phyloP scores from a whole-genome alignment of 441 rosid species.

The Lepidium campestre region DNA sequence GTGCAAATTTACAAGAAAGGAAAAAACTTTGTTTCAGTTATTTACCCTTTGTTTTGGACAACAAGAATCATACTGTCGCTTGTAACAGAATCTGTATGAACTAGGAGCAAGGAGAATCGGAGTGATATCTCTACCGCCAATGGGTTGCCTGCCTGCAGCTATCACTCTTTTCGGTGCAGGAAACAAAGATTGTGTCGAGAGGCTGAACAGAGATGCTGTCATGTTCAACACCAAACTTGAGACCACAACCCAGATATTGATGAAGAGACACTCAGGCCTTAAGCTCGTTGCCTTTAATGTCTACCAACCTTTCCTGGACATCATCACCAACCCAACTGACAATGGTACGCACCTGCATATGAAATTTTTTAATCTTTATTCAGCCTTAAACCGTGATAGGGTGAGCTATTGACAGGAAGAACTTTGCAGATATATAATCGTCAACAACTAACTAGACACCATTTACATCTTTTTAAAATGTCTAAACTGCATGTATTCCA shows the following conservation, averaged over 20 bases:
- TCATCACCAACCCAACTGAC: constrained; percentile 58
- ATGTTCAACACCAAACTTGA: constrained; percentile 71
- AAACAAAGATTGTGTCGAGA: constrained; percentile 63
- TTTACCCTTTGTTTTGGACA: constrained; percentile 18
- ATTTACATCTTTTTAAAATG: background rate
- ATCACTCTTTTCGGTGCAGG: constrained; percentile 77
- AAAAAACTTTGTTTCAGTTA: background rate
- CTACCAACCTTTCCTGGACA: constrained; percentile 74
- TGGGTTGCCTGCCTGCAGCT: constrained; percentile 91
- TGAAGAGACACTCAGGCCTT: constrained; percentile 56
- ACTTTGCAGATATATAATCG: background rate
- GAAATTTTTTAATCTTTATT: background rate
- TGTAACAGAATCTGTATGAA: constrained; percentile 63
- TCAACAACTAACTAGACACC: background rate
- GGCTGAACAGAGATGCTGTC: constrained; percentile 69
- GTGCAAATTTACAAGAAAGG: constrained; percentile 10
- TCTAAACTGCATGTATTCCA: constrained; percentile 27
- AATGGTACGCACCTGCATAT: constrained; percentile 45
- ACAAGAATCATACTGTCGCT: constrained; percentile 23
- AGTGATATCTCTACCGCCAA: constrained; percentile 78
- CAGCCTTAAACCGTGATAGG: background rate
- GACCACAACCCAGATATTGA: constrained; percentile 53
- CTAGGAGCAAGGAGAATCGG: constrained; percentile 85
- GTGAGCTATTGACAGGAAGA: background rate
- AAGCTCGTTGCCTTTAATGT: constrained; percentile 76